These are phyloP conservation scores for Cystofilobasidium bisporidii DNA, from an alignment of 768 basidiomycete genomes.

Conservation along the genomic window DNA sequence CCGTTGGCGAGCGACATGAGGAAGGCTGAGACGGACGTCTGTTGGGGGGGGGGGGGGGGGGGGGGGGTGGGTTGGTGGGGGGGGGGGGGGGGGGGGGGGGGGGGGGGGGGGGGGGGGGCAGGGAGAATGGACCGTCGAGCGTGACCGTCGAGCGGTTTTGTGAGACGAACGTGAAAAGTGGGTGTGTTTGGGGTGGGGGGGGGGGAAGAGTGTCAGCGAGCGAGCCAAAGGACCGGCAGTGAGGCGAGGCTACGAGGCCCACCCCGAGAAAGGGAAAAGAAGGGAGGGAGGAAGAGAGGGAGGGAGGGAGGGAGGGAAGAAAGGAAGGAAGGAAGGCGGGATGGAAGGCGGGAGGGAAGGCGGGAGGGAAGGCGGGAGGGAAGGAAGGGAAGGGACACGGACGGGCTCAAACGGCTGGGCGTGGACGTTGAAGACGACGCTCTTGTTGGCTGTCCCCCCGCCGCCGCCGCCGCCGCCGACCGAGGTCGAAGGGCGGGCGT, in stretches of 20 bases:
- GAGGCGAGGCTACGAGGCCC: too few relatives aligned
- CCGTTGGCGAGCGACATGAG: conserved; percentile 10
- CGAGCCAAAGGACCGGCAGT: too few relatives aligned
- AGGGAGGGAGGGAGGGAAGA: neutral
- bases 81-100: neutral
- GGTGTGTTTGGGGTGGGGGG: too few relatives aligned
- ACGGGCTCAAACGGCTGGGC: conserved; percentile 29
- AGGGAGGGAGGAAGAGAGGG: too few relatives aligned
- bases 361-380: neutral
- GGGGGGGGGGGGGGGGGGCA: too few relatives aligned
- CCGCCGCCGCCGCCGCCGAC: conserved; percentile 38
- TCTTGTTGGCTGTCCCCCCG: conserved; percentile 61
- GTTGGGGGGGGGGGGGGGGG: neutral
- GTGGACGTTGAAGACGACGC: conserved; percentile 52
- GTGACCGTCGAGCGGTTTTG: too few relatives aligned
- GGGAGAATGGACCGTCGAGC: too few relatives aligned
- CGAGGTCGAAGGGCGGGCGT: neutral
- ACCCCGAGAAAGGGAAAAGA: too few relatives aligned
- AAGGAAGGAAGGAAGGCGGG: neutral
- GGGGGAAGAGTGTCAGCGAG: too few relatives aligned
- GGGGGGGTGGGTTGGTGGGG: too few relatives aligned
- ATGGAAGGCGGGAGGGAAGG: neutral
- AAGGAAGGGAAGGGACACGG: neutral
- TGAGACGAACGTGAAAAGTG: too few relatives aligned
- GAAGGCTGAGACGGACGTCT: conserved; percentile 16